phyloP scores from a whole-genome alignment of 23 red algal genomes.

The Agarophyton chilense region DNA sequence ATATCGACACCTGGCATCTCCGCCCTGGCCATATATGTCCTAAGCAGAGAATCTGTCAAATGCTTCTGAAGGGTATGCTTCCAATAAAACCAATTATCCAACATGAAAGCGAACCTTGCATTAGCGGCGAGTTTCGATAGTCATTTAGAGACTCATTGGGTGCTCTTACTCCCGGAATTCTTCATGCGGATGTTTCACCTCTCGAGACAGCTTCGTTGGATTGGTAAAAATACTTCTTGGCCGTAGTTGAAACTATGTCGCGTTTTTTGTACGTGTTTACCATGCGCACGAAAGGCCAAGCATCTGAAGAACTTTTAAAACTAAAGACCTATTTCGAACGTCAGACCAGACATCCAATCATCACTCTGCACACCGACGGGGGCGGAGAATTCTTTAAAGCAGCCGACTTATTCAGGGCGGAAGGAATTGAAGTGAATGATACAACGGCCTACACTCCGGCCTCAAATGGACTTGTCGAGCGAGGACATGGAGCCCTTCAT shows the following conservation, averaged over 20 bases:
- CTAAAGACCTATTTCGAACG: background rate
- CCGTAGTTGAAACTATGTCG: background rate
- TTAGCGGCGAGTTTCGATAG: constrained; percentile 7
- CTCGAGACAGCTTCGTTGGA: background rate
- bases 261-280: background rate
- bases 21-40: background rate
- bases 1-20: background rate
- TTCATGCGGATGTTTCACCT: background rate
- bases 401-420: background rate
- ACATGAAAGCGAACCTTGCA: background rate
- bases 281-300: background rate
- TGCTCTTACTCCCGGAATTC: background rate
- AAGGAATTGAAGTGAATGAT: background rate
- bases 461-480: constrained; percentile 9
- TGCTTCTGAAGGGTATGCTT: background rate
- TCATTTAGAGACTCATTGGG: background rate
- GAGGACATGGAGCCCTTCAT: background rate
- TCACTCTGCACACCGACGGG: background rate
- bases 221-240: background rate
- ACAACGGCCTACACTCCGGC: constrained; percentile 1
- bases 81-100: background rate
- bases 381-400: constrained; percentile 5
- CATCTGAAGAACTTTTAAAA: constrained; percentile 5
- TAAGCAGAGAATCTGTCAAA: background rate
- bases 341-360: background rate